Conservation (phyloP, 306 rosid genomes). For the Acacia acuminata region DNA sequence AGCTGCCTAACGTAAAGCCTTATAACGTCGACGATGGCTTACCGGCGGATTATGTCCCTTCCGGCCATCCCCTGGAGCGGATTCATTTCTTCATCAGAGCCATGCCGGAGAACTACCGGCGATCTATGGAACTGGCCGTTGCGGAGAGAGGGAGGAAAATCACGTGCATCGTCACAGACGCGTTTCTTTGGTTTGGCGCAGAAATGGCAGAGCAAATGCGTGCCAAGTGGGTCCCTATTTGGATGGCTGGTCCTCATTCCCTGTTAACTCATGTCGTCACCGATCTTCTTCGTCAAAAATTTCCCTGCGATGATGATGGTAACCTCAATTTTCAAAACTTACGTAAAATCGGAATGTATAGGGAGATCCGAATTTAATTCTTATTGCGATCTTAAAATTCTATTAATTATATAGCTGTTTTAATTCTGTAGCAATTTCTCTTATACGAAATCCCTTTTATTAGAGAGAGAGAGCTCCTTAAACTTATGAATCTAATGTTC, state of each 20-base stretch:
- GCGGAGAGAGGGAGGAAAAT: slow-evolving; percentile 33
- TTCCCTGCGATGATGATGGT: background rate
- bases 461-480: too few species aligned
- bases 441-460: background rate
- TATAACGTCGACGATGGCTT: slow-evolving; percentile 58
- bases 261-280: slow-evolving; percentile 46
- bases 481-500: too few species aligned
- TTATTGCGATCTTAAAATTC: background rate
- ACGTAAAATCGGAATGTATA: too few species aligned
- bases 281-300: slow-evolving; percentile 37
- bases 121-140: slow-evolving; percentile 41
- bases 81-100: slow-evolving; percentile 41
- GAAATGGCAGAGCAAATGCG: slow-evolving; percentile 50
- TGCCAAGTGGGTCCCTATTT: slow-evolving; percentile 72
- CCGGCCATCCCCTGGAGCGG: slow-evolving; percentile 32
- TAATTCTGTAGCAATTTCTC: background rate
- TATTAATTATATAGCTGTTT: background rate
- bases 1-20: slow-evolving; percentile 32
- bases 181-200: slow-evolving; percentile 63
- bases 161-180: slow-evolving; percentile 68
- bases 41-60: slow-evolving; percentile 42
- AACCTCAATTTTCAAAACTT: background rate
- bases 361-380: too few species aligned
- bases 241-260: slow-evolving; percentile 79
- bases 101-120: slow-evolving; percentile 39